Conservation (phyloP, 495 filamentous ascomycete species). For the Trichoderma reesei region DNA sequence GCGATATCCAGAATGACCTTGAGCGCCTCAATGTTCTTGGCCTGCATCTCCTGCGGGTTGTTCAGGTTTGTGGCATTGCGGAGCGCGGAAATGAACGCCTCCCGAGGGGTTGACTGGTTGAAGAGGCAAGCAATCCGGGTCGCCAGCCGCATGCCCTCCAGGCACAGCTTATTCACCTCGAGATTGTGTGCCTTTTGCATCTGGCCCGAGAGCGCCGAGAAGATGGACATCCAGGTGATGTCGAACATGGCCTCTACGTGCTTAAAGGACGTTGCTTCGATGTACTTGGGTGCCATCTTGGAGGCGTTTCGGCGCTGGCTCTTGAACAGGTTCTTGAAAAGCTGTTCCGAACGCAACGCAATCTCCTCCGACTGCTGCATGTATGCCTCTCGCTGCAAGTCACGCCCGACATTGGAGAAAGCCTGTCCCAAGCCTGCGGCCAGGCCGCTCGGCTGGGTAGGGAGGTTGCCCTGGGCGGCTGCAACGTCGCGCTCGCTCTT, state of each 20-base stretch:
- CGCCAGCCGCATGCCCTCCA: constrained; percentile 90
- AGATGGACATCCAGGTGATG: constrained; percentile 98
- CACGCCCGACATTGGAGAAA: constrained; percentile 79
- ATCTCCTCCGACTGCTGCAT: constrained; percentile 94
- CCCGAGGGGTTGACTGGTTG: constrained; percentile 78
- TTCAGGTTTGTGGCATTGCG: constrained; percentile 92
- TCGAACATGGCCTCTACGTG: constrained; percentile 99
- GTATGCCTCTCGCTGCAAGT: constrained; percentile 87
- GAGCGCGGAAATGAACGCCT: constrained; percentile 87
- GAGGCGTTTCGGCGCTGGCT: constrained; percentile 70
- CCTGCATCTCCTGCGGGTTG: constrained; percentile 89
- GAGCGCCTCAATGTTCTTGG: constrained; percentile 91
- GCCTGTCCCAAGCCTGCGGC: constrained; percentile 84
- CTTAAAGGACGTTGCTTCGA: constrained; percentile 82
- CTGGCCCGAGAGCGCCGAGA: constrained; percentile 82
- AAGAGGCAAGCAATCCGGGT: constrained; percentile 91
- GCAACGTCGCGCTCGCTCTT: constrained; percentile 83
- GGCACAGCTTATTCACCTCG: constrained; percentile 79
- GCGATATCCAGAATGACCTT: constrained; percentile 86
- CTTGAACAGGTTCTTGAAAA: constrained; percentile 82
- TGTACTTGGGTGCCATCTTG: constrained; percentile 64
- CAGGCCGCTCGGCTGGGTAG: constrained; percentile 55
- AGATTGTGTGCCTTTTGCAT: constrained; percentile 88
- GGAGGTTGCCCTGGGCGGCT: constrained; percentile 55
- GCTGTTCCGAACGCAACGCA: constrained; percentile 51